Evolutionary conservation across 352 stramenopile genomes (phyloP).

Genomic region (Nothophytophthora sp.): DNA sequence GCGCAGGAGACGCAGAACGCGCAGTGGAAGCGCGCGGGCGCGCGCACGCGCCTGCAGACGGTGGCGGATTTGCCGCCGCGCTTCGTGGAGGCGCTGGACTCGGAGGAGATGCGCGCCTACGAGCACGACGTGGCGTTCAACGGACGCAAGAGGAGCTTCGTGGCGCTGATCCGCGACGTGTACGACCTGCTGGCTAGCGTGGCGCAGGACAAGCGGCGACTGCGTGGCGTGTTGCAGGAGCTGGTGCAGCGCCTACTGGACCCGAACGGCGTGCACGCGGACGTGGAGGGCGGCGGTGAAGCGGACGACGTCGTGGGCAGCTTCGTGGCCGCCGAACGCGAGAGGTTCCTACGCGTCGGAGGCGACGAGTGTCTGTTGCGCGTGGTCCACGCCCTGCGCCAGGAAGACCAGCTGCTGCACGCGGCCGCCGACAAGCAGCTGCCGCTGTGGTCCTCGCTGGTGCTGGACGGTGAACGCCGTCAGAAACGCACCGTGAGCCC

Average conservation of each 20-base stretch:
- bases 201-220: constrained; percentile 47
- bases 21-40: constrained; percentile 42
- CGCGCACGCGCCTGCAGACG: constrained; percentile 41
- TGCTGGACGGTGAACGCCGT: constrained; percentile 31
- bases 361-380: constrained; percentile 76
- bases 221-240: constrained; percentile 69
- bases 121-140: constrained; percentile 49
- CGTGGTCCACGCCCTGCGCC: constrained; percentile 65
- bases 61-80: constrained; percentile 51
- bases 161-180: constrained; percentile 63
- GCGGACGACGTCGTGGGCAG: constrained; percentile 25
- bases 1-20: constrained; percentile 19
- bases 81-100: constrained; percentile 52
- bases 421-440: constrained; percentile 5
- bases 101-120: constrained; percentile 42
- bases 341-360: constrained; percentile 70
- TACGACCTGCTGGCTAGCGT: constrained; percentile 58
- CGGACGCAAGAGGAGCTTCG: constrained; percentile 47
- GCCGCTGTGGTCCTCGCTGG: constrained; percentile 28
- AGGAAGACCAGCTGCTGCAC: constrained; percentile 41
- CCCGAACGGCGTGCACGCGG: constrained; percentile 53
- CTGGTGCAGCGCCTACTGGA: constrained; percentile 73
- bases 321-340: constrained; percentile 51
- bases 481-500: constrained; percentile 29
- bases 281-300: constrained; percentile 9